Conservation (phyloP, 179 eudicot species). For the Silene coronaria region DNA sequence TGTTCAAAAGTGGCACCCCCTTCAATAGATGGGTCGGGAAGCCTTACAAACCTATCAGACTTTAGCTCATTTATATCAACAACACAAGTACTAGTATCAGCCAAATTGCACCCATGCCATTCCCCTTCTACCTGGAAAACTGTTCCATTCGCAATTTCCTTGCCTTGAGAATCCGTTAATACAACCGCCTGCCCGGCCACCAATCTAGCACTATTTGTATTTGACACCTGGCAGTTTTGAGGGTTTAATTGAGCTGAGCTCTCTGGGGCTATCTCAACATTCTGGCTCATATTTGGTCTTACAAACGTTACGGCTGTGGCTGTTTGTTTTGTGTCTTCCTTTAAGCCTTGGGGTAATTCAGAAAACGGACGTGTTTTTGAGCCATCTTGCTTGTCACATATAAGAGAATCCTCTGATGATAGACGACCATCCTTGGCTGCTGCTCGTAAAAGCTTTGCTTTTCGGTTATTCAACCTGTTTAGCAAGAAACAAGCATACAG, state of each 20-base stretch:
- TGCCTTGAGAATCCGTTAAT: slow-evolving; percentile 47
- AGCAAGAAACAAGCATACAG: neutral
- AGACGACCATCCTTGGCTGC: slow-evolving; percentile 59
- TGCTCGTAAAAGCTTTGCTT: slow-evolving; percentile 74
- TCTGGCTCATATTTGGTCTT: slow-evolving; percentile 23
- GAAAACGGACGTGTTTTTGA: slow-evolving; percentile 28
- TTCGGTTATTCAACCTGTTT: slow-evolving; percentile 84
- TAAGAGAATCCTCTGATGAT: slow-evolving; percentile 40
- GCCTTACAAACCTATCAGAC: slow-evolving; percentile 38
- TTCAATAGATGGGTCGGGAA: slow-evolving; percentile 49
- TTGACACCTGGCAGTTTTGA: slow-evolving; percentile 22
- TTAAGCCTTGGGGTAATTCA: slow-evolving; percentile 38
- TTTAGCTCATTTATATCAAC: slow-evolving; percentile 63
- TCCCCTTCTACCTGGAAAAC: slow-evolving; percentile 62
- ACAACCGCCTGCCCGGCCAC: slow-evolving; percentile 57
- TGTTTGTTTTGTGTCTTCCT: slow-evolving; percentile 21
- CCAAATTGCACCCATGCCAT: slow-evolving; percentile 54
- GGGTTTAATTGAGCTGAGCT: neutral
- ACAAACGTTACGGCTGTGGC: slow-evolving; percentile 15
- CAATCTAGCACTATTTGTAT: slow-evolving; percentile 23
- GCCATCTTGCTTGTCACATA: slow-evolving; percentile 39
- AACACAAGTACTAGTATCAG: slow-evolving; percentile 51
- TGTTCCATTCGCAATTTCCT: slow-evolving; percentile 65
- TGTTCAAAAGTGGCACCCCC: slow-evolving; percentile 52
- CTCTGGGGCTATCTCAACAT: slow-evolving; percentile 7